Base-by-base conservation (phyloP, 345 rosid genomes). In the Citrus reticulata region DNA sequence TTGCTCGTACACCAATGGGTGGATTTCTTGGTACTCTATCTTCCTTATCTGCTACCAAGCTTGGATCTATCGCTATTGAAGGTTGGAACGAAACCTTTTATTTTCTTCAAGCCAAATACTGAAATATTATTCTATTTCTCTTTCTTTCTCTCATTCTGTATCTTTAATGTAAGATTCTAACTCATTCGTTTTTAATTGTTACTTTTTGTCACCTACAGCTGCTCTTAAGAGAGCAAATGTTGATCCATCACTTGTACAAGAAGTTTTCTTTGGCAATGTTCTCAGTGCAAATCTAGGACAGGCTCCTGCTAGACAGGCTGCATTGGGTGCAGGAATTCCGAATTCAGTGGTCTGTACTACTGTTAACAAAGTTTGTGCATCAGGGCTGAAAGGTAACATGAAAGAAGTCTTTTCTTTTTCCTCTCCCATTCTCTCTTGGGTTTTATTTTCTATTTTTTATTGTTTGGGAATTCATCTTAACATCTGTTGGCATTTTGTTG, bases 281-380 rank as follows among this genome's bases (percentile, higher is more conserved):
- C 94, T 94, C 37, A 91, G 94, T 60, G 98, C 99, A 37, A 96
- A 96, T 86, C 83, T 96, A 70, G 99, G 98, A n/a, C 97, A 94
- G 84, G 99, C 98, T 86, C 99, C 99, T 46, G 98, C 99, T 79
- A 91, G 97, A 83, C 99, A 96, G 85, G 99, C 99, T 72, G 97
- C 98, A 14, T 72, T 96, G 77, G 98, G 97, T 78, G 98, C 99
- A 25, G 98, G 99, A 61, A 90, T 96, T 78, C 87, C 98, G 72
- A 89, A 90, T 82, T 88, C 98, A 20, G 99, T 96, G 60, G 2
- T 94, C 66, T 93, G 97, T 82, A 96, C 98, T 35, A 93, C 99
- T 1, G 85, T 96, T 59, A 96, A 96, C 92, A 96, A 96, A 89
- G 99, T 96, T 71, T 96, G 99, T 83, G 97, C 99, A 63, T 93